Base-by-base conservation (phyloP, 2,329 filamentous ascomycete genomes). In the Ophiocordyceps unilateralis region DNA sequence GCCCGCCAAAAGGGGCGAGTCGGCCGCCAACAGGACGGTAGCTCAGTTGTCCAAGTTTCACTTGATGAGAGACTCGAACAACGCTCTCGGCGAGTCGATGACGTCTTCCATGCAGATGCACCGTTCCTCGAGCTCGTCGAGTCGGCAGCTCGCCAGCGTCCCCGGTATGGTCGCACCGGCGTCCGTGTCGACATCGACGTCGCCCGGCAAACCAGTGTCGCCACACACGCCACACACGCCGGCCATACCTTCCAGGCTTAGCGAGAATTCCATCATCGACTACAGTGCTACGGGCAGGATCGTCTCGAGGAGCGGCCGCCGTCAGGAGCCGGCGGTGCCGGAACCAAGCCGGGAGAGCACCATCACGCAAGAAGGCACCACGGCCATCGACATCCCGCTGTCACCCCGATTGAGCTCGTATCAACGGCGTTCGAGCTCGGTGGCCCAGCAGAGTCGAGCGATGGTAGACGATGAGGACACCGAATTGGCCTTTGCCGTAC, bases 191-290 rank as follows among this genome's bases (percentile, higher is more conserved):
- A 80, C 81, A 11, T 89, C 85, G 1, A 89, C 87, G 1, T 95
- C 88, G 10, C 88, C 88, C 1, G 85, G 83, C 44, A 94, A 94
- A 53, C 85, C 87, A 0, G 74, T 93, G 17, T 94, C 86, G 3
- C 87, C 83, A 10, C 86, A 89, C 55, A 94, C 85, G 0, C 86
- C 88, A 1, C 88, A 96, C 55, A 93, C 87, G 0, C 91, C 91
- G 4, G 87, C 88, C 11, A 86, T 96, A 23, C 89, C 89, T 19
- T 95, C 88, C 8, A 76, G 91, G n/a, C 66, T 98, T 20, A 93
- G 86, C 55, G 86, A 91, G 48, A 88, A 93, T 55, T 91, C 84
- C 42, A 85, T 91, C 26, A 60, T 61, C 32, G 59, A 62, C 43
- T 59, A 62, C 39, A 48, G 53, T 19, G 48, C 52, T 2, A 50